Evolutionary conservation across 2,329 filamentous ascomycete species (phyloP).

Genomic region (Trichoderma aggressivum): DNA sequence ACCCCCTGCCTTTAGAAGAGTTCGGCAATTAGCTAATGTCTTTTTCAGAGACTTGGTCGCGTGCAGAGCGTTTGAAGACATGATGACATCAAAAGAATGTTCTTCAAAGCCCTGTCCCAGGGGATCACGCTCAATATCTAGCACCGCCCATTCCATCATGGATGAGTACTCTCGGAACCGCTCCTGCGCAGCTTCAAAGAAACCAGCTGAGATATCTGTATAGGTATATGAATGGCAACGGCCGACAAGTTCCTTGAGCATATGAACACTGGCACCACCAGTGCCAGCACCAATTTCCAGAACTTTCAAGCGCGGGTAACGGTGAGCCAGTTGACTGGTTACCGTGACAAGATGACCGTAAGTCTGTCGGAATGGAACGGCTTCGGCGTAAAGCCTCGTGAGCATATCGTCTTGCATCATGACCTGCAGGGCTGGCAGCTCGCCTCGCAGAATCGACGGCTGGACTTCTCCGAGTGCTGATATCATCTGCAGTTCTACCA

Average conservation of each 20-base stretch:
- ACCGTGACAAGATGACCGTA: neutral
- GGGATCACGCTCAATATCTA: neutral
- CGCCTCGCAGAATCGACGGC: neutral
- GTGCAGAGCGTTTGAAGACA: neutral
- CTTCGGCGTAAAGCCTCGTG: neutral
- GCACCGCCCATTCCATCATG: neutral
- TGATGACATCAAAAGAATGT: neutral
- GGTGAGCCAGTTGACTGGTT: neutral
- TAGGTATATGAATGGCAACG: neutral
- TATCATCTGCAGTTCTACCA: neutral
- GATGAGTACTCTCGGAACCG: neutral
- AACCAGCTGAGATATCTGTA: neutral
- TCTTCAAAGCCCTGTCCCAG: neutral
- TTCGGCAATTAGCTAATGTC: neutral
- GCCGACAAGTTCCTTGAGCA: neutral
- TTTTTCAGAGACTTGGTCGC: neutral
- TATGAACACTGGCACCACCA: neutral
- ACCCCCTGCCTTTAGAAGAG: neutral
- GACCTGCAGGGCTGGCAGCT: neutral
- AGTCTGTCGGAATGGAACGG: neutral
- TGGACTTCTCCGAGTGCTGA: neutral
- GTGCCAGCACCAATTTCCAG: neutral
- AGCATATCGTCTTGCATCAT: neutral
- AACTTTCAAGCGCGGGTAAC: neutral
- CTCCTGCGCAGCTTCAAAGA: neutral